A percentile compares a stretch with the other conserved stretches of the same genome.
Conservation (phyloP, 179 eudicot genomes). For the Beta lomatogona region DNA sequence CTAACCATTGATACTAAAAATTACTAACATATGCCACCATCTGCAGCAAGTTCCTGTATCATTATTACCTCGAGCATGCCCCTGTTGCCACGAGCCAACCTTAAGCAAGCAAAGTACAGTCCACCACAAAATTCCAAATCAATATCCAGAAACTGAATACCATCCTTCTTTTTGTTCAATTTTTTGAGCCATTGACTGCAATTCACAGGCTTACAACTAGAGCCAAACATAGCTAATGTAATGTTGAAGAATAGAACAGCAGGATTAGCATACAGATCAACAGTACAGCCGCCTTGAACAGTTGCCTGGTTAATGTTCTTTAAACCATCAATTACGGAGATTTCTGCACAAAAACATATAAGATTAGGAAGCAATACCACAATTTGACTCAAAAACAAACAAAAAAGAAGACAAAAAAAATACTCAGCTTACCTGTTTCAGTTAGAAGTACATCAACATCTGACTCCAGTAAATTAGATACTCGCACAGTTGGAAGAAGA, state of each 20-base stretch:
- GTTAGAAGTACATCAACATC: conserved; percentile 75
- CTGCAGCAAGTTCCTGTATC: conserved; percentile 13
- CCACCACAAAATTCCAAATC: conserved; percentile 82
- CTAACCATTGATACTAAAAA: not conserved
- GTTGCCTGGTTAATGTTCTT: conserved; percentile 61
- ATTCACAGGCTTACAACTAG: conserved; percentile 88
- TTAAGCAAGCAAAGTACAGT: conserved; percentile 74
- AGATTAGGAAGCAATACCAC: conserved; percentile 7
- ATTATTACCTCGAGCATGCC: conserved; percentile 83
- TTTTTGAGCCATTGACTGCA: conserved; percentile 84
- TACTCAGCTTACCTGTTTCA: conserved; percentile 58
- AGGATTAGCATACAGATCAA: conserved; percentile 81
- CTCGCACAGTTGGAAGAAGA: conserved; percentile 84
- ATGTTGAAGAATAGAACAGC: conserved; percentile 64
- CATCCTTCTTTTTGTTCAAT: conserved; percentile 75
- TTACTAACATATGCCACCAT: conserved; percentile 3
- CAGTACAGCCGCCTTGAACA: conserved; percentile 62
- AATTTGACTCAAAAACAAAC: no score
- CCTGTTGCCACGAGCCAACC: conserved; percentile 74
- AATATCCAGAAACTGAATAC: conserved; percentile 66
- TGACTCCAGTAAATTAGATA: conserved; percentile 71
- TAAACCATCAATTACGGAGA: conserved; percentile 32
- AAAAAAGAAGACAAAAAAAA: not conserved
- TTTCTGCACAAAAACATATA: conserved; percentile 54
- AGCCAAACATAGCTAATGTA: conserved; percentile 62